Evolutionary conservation across 768 basidiomycete genomes (phyloP), one percentile per base, ranked within the genome.

Genomic region (Suillus subalutaceus): DNA sequence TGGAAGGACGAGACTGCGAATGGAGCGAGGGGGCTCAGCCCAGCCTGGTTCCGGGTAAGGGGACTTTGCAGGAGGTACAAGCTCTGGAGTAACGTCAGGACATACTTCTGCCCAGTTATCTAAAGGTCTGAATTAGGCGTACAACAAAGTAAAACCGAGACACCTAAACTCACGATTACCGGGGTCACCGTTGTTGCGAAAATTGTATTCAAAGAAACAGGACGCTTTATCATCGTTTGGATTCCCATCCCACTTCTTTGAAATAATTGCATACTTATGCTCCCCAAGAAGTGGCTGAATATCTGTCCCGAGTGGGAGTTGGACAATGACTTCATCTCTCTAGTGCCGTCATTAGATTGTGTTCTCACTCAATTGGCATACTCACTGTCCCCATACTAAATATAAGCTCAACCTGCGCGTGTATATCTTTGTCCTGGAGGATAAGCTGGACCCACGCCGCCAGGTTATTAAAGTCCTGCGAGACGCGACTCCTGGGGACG

Each of bases 331-430:
- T 38, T 77, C 76, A 26, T 71, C 66, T 6, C 72, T 77, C 76
- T 78, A n/a, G n/a, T n/a, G 15, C n/a, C 2, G 16, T 40, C 48
- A 43, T 46, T 40, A 26, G 23, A 38, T 57, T 23, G 6, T 6
- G 26, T 18, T 63, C 40, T 16, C 3, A 37, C 32, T 37, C 32
- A 26, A 56, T 69, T n/a, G 30, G 2, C 6, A 38, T n/a, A 76
- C 77, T 75, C 32, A 77, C 77, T 0, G 75, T 78, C n/a, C 72
- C 71, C 72, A 76, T 73, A 2, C 62, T 38, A 56, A 73, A 77
- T 6, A 77, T 64, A 16, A 67, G 75, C 41, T 78, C 73, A 1
- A 73, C 63, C 4, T 30, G 44, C 1, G 75, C 67, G 20, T 66
- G 10, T 40, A 62, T 40, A 5, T 66, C 70, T 1, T 66, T 68